Evolutionary conservation across 1,284 basidiomycete species (phyloP).

Genomic region (Trichosporon asahii): DNA sequence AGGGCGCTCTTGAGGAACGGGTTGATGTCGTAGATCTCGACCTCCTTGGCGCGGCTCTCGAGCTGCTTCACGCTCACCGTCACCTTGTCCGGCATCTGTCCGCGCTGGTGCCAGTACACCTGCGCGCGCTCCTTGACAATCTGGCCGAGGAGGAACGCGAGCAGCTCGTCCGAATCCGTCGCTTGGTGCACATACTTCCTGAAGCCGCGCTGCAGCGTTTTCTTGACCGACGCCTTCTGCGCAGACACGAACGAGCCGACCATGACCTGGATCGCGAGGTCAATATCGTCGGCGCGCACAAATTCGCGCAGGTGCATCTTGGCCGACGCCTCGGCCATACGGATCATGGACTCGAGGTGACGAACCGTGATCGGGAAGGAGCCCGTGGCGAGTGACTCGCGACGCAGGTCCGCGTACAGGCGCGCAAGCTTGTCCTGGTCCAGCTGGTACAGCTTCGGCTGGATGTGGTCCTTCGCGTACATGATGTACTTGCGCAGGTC

Average conservation of each 20-base stretch:
- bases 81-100: constrained; percentile 69
- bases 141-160: constrained; percentile 90
- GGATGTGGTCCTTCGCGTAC: constrained; percentile 90
- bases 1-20: constrained; percentile 82
- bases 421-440: constrained; percentile 93
- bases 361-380: constrained; percentile 98
- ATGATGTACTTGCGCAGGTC: constrained; percentile 98
- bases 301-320: constrained; percentile 98
- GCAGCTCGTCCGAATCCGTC: constrained; percentile 89
- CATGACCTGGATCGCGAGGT: constrained; percentile 92
- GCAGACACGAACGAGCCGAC: constrained; percentile 92
- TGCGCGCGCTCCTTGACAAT: constrained; percentile 93
- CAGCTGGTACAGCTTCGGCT: constrained; percentile 87
- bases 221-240: constrained; percentile 98
- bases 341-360: constrained; percentile 97
- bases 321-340: constrained; percentile 97
- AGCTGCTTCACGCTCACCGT: constrained; percentile 72
- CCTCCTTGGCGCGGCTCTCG: constrained; percentile 81
- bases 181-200: constrained; percentile 94
- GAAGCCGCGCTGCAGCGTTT: constrained; percentile 94
- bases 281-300: constrained; percentile 93
- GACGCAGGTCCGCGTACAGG: constrained; percentile 94
- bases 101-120: constrained; percentile 69
- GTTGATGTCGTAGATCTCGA: constrained; percentile 86
- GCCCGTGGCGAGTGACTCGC: constrained; percentile 93